A percentile compares a stretch with the other conserved stretches of the same genome.
Evolutionary conservation across 2,329 filamentous ascomycete species (phyloP).

Genomic region (Drechslerella dactyloides): DNA sequence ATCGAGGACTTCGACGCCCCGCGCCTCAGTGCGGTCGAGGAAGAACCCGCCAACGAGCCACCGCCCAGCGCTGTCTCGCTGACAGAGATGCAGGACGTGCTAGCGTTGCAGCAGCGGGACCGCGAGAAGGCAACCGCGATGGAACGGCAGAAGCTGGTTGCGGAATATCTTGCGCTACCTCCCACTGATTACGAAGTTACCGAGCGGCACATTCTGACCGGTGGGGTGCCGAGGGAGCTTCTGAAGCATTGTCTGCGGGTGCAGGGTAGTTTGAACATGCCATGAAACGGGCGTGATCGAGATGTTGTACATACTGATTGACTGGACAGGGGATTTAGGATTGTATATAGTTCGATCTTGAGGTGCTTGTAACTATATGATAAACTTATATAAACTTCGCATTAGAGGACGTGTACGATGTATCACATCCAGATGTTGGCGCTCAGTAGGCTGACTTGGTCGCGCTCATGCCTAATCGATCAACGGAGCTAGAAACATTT

Average conservation of each 20-base stretch:
- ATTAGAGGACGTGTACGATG: too few relatives aligned
- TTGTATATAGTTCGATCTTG: conserved; percentile 34
- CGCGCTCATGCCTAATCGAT: too few relatives aligned
- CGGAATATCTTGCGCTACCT: conserved; percentile 24
- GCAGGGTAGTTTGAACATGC: conserved; percentile 47
- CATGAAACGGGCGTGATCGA: not conserved
- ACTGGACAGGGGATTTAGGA: not conserved
- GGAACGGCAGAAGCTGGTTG: conserved; percentile 27
- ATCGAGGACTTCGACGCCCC: conserved; percentile 62
- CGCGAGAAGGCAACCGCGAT: conserved; percentile 17
- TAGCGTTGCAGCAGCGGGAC: conserved; percentile 22
- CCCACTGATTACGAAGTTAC: conserved; percentile 41
- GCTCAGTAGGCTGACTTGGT: too few relatives aligned
- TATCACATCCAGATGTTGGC: too few relatives aligned
- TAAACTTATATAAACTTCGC: not conserved
- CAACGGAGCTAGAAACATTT: too few relatives aligned
- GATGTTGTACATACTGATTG: not conserved
- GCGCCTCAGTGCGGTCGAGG: conserved; percentile 61
- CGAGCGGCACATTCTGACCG: conserved; percentile 52
- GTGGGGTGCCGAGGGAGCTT: conserved; percentile 52
- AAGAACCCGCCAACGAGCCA: too few relatives aligned
- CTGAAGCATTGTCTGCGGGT: conserved; percentile 52
- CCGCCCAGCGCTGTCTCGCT: conserved; percentile 72
- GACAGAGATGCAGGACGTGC: conserved; percentile 68
- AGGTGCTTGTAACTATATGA: conserved; percentile 4